These are phyloP conservation scores for Pleodorina starrii DNA, from an alignment of 139 green algal genomes.

Conservation along the genomic window DNA sequence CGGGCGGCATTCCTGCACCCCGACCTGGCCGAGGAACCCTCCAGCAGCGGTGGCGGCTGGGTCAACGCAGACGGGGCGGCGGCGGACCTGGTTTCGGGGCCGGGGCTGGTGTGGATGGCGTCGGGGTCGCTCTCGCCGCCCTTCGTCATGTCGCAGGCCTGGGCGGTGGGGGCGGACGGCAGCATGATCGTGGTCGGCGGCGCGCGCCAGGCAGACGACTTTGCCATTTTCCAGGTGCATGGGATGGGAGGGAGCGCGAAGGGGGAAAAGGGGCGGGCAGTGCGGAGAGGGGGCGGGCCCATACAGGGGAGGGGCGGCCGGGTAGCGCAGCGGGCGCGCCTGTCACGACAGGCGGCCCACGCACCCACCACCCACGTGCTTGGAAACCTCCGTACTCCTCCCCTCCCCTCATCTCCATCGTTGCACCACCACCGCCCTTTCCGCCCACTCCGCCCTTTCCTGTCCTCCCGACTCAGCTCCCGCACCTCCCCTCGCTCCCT, in stretches of 20 bases:
- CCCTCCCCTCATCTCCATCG: no score
- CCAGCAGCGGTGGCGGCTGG: constrained; percentile 16
- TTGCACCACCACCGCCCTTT: background rate
- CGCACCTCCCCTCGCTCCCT: no score
- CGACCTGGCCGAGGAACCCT: background rate
- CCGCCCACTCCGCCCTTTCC: background rate
- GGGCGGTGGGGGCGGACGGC: background rate
- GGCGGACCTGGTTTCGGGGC: background rate
- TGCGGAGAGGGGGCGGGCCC: background rate
- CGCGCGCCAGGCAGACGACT: background rate
- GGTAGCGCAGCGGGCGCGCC: no score
- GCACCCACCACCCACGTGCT: no score
- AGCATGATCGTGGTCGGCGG: background rate
- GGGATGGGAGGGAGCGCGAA: background rate
- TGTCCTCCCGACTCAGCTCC: no score
- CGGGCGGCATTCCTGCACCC: background rate
- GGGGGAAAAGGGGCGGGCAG: background rate
- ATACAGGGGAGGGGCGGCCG: background rate
- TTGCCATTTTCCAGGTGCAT: background rate
- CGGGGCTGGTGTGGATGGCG: background rate
- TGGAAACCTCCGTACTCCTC: no score
- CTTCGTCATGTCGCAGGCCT: constrained; percentile 11
- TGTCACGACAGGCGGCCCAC: no score
- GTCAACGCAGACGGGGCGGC: background rate
- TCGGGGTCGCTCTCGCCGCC: background rate